Evolutionary conservation across 2,329 filamentous ascomycete species (phyloP), one percentile per base, ranked within the genome.

Genomic region (Aspergillus ochraceoroseus): DNA sequence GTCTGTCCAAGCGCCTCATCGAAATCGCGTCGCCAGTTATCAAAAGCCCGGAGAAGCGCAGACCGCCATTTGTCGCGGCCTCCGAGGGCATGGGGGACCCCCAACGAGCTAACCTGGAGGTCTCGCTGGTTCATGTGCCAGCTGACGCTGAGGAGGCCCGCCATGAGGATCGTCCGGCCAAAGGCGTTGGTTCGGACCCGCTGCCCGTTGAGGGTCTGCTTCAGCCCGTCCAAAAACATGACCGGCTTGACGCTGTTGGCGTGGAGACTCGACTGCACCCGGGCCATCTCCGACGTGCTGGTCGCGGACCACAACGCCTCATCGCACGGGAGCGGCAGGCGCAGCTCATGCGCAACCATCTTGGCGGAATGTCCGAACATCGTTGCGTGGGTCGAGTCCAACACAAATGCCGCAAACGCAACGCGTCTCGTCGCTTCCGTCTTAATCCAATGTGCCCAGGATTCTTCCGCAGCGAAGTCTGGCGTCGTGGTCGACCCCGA

Each of bases 41-140:
- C 90, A 54, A 95, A 96, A 0, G 92, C 89, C 38, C 83, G 77
- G 1, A 87, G 88, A 22, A 98, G 71, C 3, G 87, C 83, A 6
- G 82, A 80, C 38, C 89, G 81, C 92, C 92, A 96, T 61, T 90
- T 90, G 59, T 94, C 88, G 13, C 88, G 81, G 2, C 85, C 88
- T 3, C 90, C 90, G 1, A 95, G 75, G 0, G 87, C 82, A 53
- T 83, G 80, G 0, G 80, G 79, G 7, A 89, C 86, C 8, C 85
- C 88, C 0, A 96, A 74, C 1, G 88, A 88, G 60, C 83, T 90
- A 43, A 95, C 84, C 67, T 95, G 90, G 9, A 95, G 76, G 61
- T 96, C 92, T 57, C 90, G 79, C 62, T 96, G 89, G 59, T 94
- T 92, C 85, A 96, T 90, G 63, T 96, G 90, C 87, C 88, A 96